These are phyloP conservation scores for Agaricus blazei DNA, from an alignment of 768 basidiomycete genomes.

Conservation along the genomic window DNA sequence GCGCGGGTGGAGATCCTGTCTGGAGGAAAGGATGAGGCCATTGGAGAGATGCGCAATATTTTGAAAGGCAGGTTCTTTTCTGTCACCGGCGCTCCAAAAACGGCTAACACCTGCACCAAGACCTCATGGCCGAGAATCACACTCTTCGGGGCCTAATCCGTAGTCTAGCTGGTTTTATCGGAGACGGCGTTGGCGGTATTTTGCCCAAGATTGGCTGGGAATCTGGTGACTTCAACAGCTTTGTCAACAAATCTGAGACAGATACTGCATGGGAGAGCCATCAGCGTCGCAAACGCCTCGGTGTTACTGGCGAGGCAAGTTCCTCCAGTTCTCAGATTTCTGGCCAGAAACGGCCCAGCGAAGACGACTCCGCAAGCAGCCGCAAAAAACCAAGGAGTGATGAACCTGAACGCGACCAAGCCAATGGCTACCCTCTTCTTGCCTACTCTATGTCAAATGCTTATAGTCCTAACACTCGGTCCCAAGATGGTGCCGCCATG, in stretches of 20 bases:
- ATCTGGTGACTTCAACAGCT: constrained; percentile 70
- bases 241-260: constrained; percentile 82
- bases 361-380: constrained; percentile 36
- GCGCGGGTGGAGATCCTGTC: constrained; percentile 93
- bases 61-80: constrained; percentile 51
- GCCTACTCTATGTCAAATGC: constrained; percentile 38
- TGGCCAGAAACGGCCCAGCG: constrained; percentile 50
- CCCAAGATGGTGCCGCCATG: constrained; percentile 43
- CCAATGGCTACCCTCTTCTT: constrained; percentile 52
- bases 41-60: constrained; percentile 78
- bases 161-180: constrained; percentile 75
- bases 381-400: constrained; percentile 50
- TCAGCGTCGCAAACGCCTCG: constrained; percentile 57
- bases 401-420: constrained; percentile 27
- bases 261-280: constrained; percentile 93
- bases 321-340: constrained; percentile 13
- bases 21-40: constrained; percentile 85
- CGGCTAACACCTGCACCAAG: constrained; percentile 27
- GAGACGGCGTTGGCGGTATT: constrained; percentile 78
- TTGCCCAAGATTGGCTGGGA: constrained; percentile 79
- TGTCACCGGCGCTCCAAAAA: constrained; percentile 2
- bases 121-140: constrained; percentile 88
- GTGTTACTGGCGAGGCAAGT: constrained; percentile 19
- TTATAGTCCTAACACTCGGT: constrained; percentile 38
- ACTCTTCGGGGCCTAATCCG: constrained; percentile 75